Base-by-base conservation (phyloP, 2,329 filamentous ascomycete species). In the Colletotrichum lentis region DNA sequence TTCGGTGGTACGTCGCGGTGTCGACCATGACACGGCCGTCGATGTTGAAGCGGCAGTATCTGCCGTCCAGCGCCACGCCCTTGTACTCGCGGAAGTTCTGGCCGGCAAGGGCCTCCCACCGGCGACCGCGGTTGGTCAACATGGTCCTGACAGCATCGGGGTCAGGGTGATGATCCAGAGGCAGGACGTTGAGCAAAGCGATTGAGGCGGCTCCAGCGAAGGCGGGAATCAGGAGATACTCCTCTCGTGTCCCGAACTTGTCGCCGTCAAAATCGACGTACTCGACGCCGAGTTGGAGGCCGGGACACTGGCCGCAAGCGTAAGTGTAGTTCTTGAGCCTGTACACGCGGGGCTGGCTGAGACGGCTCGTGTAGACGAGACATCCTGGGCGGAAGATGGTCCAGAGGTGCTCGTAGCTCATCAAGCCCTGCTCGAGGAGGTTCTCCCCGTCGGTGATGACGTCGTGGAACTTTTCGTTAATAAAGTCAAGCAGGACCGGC, bases 1-100 rank as follows among this genome's bases (percentile, higher is more conserved):
- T 91, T 41, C 92, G 88, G 14, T 92, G 88, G 79, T 96, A 93
- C 52, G 91, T 92, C 3, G 88, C 88, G 0, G 93, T 88, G 74
- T 97, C 94, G 35, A 97, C 84, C 93, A 97, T 97, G 71, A 97
- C 85, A 27, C 94, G 89, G 24, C 93, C 91, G 70, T 94, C 92
- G 76, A 97, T 90, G 74, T 93, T 93, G 78, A 96, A 90, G 77
- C 62, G 52, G 2, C 50, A 44, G 37, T n/a, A 27, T 12, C 12
- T 11, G 16, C 16, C 4, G 20, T 62, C 65, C 63, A 79, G 73
- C 1, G 79, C 80, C n/a, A 74, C 74, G 22, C 80, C 78, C 24
- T 73, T 77, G 71, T 84, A 85, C 39, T 79, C 73, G 72, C 82
- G 83, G 74, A 83, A 85, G 67, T 83, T 78, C 66, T 80, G 81